These are phyloP conservation scores for Clausena lansium DNA, from an alignment of 345 rosid species.

Conservation along the genomic window DNA sequence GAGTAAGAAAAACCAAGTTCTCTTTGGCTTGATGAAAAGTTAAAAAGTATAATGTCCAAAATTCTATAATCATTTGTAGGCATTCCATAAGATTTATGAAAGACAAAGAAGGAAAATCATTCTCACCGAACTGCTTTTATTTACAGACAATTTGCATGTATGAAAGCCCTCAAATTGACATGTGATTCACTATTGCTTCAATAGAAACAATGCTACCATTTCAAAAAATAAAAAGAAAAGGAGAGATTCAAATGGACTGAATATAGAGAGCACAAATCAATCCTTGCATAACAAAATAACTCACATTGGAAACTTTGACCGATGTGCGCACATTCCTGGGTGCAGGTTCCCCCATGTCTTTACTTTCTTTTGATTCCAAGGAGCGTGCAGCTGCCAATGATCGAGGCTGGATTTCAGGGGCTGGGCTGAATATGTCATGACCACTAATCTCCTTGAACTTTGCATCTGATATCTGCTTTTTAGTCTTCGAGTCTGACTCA, in stretches of 20 bases:
- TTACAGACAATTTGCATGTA: background rate
- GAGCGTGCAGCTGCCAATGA: slow-evolving; percentile 53
- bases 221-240: background rate
- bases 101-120: background rate
- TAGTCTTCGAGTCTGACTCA: slow-evolving; percentile 56
- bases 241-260: background rate
- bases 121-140: background rate
- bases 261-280: slow-evolving; percentile 12
- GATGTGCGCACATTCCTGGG: slow-evolving; percentile 66
- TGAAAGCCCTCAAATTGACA: background rate
- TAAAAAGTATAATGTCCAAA: background rate
- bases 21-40: background rate
- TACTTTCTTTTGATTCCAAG: slow-evolving; percentile 52
- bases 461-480: slow-evolving; percentile 72
- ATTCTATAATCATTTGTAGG: background rate
- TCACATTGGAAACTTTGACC: slow-evolving; percentile 75
- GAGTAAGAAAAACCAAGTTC: background rate
- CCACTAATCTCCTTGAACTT: slow-evolving; percentile 91
- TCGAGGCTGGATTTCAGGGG: slow-evolving; percentile 68
- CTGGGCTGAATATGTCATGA: slow-evolving; percentile 73
- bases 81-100: background rate
- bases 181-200: background rate
- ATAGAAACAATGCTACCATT: background rate
- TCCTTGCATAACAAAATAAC: slow-evolving; percentile 14
- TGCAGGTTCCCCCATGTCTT: slow-evolving; percentile 67